Evolutionary conservation across 176 grass and related monocot species (phyloP), one percentile per base, ranked within the genome.

Genomic region (Ampelocalamus luodianensis): DNA sequence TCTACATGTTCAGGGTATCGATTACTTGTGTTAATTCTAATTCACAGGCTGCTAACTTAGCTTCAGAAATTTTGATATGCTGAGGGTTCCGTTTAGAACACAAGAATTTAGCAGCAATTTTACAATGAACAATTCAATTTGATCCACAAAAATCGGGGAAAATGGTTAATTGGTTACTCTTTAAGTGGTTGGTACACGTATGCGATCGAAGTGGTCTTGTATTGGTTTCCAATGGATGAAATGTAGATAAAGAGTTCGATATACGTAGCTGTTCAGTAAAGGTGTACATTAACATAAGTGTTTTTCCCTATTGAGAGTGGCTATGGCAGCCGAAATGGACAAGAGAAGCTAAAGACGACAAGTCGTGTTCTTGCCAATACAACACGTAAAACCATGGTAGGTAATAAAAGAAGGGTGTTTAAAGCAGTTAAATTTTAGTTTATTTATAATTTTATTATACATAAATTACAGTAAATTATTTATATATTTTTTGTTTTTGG

Each of bases 291-390:
- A 66, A 17, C 66, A 20, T 2, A 83, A 24, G 51, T 24, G 2
- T 29, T 34, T 65, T 48, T 79, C 11, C 11, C 18, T 53, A 4
- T 34, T 16, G 13, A 49, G 20, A 48, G 24, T 74, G 71, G 29
- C 58, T 48, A 37, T 10, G 40, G 12, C 11, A 46, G 10, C 16
- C 12, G 17, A 72, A 34, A 42, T 62, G 70, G 16, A 65, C 70
- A 49, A 76, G 45, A 56, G 44, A 65, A 84, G 56, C 12, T 26
- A 14, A 23, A 74, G 81, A 74, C 29, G 70, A 83, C 40, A 49
- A 22, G 40, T 37, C 11, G 68, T 11, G 58, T 64, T 50, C 27
- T 83, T 82, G 67, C 8, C 9, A 50, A 16, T 65, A 20, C 56
- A 74, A 4, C 54, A 83, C 26, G 69, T 65, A 65, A 44, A 76